phyloP scores from a whole-genome alignment of 139 green algal genomes.

The Pleodorina starrii region DNA sequence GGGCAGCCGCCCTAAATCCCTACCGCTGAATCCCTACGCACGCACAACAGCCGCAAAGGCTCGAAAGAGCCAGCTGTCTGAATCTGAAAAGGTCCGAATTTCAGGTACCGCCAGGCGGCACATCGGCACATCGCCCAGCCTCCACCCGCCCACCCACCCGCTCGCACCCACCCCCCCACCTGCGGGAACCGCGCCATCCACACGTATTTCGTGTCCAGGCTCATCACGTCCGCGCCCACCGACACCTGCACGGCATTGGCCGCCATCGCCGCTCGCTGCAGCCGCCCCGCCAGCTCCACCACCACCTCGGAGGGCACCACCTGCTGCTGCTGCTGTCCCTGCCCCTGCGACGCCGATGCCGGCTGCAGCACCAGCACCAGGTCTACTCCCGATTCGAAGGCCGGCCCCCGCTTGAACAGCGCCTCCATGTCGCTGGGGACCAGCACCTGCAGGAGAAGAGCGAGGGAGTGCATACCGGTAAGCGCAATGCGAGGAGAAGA shows the following conservation, averaged over 20 bases:
- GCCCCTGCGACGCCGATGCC: background rate
- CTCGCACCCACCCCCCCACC: too few relatives aligned
- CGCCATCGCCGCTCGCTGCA: slow-evolving; percentile 41
- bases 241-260: slow-evolving; percentile 48
- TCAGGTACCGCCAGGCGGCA: too few relatives aligned
- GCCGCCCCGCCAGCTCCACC: slow-evolving; percentile 6
- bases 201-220: background rate
- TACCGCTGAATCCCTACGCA: too few relatives aligned
- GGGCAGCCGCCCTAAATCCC: too few relatives aligned
- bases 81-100: too few relatives aligned
- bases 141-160: too few relatives aligned
- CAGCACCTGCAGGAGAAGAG: background rate
- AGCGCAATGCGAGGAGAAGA: too few relatives aligned
- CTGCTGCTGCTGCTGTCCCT: background rate
- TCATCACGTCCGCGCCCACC: slow-evolving; percentile 24
- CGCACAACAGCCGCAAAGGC: too few relatives aligned
- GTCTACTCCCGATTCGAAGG: slow-evolving; percentile 52
- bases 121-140: too few relatives aligned
- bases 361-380: slow-evolving; percentile 51
- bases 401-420: slow-evolving; percentile 54
- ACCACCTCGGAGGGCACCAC: background rate
- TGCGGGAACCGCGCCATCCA: slow-evolving; percentile 15
- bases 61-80: too few relatives aligned
- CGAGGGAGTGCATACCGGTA: too few relatives aligned
- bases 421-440: slow-evolving; percentile 60